Percentiles rank a stretch among this genome's conserved stretches.
Conservation (phyloP, 306 rosid genomes). For the Quercus cerris region DNA sequence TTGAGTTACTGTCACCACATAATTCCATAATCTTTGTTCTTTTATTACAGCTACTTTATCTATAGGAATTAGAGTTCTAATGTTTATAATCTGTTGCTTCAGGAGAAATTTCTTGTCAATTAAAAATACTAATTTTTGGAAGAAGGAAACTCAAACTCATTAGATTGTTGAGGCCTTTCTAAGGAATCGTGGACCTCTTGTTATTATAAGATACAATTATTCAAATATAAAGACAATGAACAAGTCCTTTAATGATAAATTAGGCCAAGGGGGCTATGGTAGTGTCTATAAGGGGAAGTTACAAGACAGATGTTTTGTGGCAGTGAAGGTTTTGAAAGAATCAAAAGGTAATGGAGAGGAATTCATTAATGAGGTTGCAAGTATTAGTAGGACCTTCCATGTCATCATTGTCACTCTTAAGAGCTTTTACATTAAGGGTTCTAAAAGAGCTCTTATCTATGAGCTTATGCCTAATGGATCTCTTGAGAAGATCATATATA, state of each 20-base stretch:
- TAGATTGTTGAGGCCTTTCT: background rate
- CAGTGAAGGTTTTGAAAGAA: slow-evolving; percentile 8
- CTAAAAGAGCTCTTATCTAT: slow-evolving; percentile 8
- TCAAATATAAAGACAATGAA: background rate
- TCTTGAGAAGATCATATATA: background rate
- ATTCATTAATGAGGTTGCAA: slow-evolving; percentile 36
- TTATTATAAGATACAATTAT: background rate
- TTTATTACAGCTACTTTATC: background rate
- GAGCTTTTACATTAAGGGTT: background rate
- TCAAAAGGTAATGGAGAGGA: slow-evolving; percentile 13
- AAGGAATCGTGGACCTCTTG: background rate
- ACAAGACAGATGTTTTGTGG: slow-evolving; percentile 39
- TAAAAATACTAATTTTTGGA: background rate
- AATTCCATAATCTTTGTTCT: background rate
- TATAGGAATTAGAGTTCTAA: background rate
- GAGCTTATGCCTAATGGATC: background rate
- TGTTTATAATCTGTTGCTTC: background rate
- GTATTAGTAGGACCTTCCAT: background rate
- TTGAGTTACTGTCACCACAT: background rate
- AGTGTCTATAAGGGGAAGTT: slow-evolving; percentile 26
- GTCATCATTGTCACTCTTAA: background rate
- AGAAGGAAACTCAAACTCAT: background rate
- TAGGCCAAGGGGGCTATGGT: background rate
- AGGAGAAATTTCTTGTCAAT: background rate
- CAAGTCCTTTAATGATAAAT: background rate